Evolutionary conservation across 192 early-diverging fungal genomes (phyloP).

Genomic region (Gonapodya prolifera): DNA sequence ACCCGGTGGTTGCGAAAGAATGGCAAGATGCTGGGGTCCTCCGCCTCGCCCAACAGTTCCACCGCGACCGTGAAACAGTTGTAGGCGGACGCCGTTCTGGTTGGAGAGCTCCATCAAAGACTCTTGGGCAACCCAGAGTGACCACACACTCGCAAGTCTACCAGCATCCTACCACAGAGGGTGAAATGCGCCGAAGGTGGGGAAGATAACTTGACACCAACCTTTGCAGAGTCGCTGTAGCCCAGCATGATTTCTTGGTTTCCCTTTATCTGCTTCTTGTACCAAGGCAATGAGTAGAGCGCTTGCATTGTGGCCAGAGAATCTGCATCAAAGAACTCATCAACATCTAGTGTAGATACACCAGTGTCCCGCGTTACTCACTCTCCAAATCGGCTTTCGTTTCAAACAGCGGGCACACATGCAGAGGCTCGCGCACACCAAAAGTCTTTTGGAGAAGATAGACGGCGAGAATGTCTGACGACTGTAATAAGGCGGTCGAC

Average conservation of each 20-base stretch:
- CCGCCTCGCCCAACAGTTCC: slow-evolving; percentile 22
- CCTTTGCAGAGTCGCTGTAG: slow-evolving; percentile 23
- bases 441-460: slow-evolving; percentile 16
- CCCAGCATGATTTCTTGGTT: slow-evolving; percentile 24
- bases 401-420: slow-evolving; percentile 21
- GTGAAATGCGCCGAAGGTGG: neutral
- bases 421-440: slow-evolving; percentile 13
- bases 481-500: no score
- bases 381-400: slow-evolving; percentile 21
- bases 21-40: slow-evolving; percentile 24
- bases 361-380: neutral
- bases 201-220: neutral
- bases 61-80: slow-evolving; percentile 23
- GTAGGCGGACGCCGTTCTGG: slow-evolving; percentile 13
- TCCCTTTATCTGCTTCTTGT: slow-evolving; percentile 12
- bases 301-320: slow-evolving; percentile 14
- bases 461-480: slow-evolving; percentile 20
- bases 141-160: slow-evolving; percentile 19
- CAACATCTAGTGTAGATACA: neutral
- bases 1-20: slow-evolving; percentile 21
- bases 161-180: slow-evolving; percentile 11
- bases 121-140: slow-evolving; percentile 14
- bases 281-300: slow-evolving; percentile 15
- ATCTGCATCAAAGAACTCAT: neutral
- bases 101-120: slow-evolving; percentile 14